A percentile compares a stretch with the other conserved stretches of the same genome.
Evolutionary conservation across 2,329 filamentous ascomycete genomes (phyloP).

Genomic region (Cytospora piceae): DNA sequence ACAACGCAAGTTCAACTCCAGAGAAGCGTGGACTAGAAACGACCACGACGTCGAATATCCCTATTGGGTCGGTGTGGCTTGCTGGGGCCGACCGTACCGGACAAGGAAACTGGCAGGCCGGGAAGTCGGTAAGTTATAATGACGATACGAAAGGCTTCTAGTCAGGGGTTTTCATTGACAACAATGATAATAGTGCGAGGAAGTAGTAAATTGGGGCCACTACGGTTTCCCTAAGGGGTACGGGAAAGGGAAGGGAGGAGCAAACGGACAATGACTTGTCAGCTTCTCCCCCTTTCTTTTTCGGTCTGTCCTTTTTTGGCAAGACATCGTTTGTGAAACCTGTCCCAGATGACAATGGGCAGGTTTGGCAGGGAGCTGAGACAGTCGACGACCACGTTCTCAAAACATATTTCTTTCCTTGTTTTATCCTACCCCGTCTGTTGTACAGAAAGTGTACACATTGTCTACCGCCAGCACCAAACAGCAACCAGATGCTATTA

Average conservation of each 20-base stretch:
- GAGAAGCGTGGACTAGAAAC: not conserved
- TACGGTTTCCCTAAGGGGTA: slow-evolving; percentile 3
- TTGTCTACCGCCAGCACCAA: not conserved
- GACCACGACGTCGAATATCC: not conserved
- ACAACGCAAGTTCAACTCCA: not conserved
- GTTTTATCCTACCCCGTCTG: not conserved
- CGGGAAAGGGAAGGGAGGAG: slow-evolving; percentile 12
- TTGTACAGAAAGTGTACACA: not conserved
- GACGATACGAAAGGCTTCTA: slow-evolving; percentile 1
- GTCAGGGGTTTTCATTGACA: slow-evolving; percentile 16
- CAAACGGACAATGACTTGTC: slow-evolving; percentile 18
- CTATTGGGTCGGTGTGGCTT: not conserved
- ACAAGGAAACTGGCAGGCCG: not conserved
- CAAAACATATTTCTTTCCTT: slow-evolving; percentile 11
- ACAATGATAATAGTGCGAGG: slow-evolving; percentile 17
- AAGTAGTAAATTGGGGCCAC: slow-evolving; percentile 7
- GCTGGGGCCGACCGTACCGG: too few relatives aligned
- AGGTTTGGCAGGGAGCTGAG: slow-evolving; percentile 16
- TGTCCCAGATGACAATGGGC: slow-evolving; percentile 22
- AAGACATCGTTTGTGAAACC: slow-evolving; percentile 27
- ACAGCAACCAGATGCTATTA: not conserved
- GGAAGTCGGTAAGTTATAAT: not conserved
- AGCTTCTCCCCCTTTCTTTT: slow-evolving; percentile 8
- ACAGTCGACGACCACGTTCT: slow-evolving; percentile 17
- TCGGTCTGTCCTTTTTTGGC: not conserved